Percentiles rank a stretch among this genome's conserved stretches.
phyloP scores from a whole-genome alignment of 2,329 filamentous ascomycete species.

The Cladobotryum protrusum region DNA sequence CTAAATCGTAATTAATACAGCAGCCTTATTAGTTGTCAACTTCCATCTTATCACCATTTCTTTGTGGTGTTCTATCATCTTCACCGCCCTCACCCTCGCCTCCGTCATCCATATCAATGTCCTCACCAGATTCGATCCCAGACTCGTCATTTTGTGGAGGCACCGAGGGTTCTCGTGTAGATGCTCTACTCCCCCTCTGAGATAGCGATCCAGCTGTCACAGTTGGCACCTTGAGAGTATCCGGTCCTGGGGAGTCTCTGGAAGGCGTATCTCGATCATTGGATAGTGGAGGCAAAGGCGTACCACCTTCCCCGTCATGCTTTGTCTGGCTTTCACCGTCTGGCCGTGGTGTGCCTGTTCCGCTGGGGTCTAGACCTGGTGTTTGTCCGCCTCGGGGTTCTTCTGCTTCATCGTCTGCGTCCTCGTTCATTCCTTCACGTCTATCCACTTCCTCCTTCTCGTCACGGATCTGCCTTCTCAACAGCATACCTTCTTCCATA shows the following conservation, averaged over 20 bases:
- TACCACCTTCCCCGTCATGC: constrained; percentile 20
- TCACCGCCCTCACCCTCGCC: constrained; percentile 35
- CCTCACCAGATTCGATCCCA: constrained; percentile 43
- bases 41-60: constrained; percentile 59
- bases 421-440: constrained; percentile 72
- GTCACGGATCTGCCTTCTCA: constrained; percentile 80
- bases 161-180: constrained; percentile 22
- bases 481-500: constrained; percentile 82
- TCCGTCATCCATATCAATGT: constrained; percentile 53
- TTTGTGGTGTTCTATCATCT: constrained; percentile 32
- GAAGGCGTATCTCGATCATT: constrained; percentile 29
- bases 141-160: constrained; percentile 21
- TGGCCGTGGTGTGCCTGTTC: constrained; percentile 44
- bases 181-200: constrained; percentile 21
- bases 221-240: constrained; percentile 19
- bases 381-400: constrained; percentile 41
- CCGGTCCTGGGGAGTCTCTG: constrained; percentile 23
- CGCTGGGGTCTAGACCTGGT: constrained; percentile 44
- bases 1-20: constrained; percentile 7
- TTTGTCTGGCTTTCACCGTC: constrained; percentile 34
- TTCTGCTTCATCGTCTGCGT: constrained; percentile 54
- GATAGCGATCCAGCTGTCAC: constrained; percentile 16
- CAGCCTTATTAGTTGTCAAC: constrained; percentile 36
- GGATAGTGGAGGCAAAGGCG: constrained; percentile 21
- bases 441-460: constrained; percentile 93